Evolutionary conservation across 2,329 filamentous ascomycete genomes (phyloP), one percentile per base, ranked within the genome.

Genomic region (Fusarium sarcochroum): DNA sequence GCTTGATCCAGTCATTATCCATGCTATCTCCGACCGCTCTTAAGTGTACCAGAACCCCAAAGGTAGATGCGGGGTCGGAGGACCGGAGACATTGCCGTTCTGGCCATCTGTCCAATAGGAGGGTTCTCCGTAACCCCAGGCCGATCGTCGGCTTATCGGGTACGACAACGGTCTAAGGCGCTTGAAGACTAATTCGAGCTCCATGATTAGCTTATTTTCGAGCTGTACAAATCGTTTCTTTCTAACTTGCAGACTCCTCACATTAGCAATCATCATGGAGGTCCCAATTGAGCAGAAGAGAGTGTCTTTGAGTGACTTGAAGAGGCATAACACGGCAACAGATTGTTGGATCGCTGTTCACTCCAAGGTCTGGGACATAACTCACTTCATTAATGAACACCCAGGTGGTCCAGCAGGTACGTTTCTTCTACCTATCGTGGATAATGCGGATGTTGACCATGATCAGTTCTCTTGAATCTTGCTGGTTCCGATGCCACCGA

Each of bases 311-410:
- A 64, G 58, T 17, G 81, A 86, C 48, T 76, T 89, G 37, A 80
- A 77, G 14, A 76, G 76, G 53, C 87, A 89, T 72, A 85, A 81
- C 55, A 80, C 14, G 70, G 80, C 34, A 72, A 82, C 52, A 77
- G 74, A 89, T 68, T 85, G 86, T 71, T 93, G 91, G 91, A 86
- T 92, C 60, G 89, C 91, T 18, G 85, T 93, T 21, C 86, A 92
- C 75, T 85, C 86, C 45, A 85, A 86, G 71, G 89, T 92, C 27
- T 93, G 90, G 84, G 89, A 93, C 75, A 80, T 93, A 47, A 90
- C 89, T 4, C 84, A 88, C 3, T 93, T 93, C 70, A 81, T 90
- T 17, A 69, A 75, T 25, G 71, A 76, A 40, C 80, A 81, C 38
- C 80, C 80, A 1, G 80, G 80, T 11, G 80, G 80, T 2, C 67